Evolutionary conservation across 2,329 filamentous ascomycete genomes (phyloP), one percentile per base, ranked within the genome.

Genomic region (Monosporascus ibericus): DNA sequence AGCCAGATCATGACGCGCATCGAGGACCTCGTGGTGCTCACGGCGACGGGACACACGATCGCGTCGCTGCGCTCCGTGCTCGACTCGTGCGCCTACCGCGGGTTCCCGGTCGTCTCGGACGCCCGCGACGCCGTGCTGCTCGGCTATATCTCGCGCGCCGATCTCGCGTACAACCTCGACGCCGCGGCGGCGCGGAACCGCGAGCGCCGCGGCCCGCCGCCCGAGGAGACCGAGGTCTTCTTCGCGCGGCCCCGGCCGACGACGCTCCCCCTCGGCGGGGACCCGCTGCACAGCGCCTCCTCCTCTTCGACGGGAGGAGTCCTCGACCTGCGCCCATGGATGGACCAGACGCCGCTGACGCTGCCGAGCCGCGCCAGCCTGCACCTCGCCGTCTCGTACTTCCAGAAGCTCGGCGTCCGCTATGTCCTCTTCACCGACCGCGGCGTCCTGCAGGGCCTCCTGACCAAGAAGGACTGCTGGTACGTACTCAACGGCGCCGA

Each of bases 381-480:
- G 55, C 85, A 92, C 66, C 80, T 97, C n/a, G 90, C 89, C 3
- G 86, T 95, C 24, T 86, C 82, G 52, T 95, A 99, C 79, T 97
- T 99, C 71, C 91, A 96, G 73, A 92, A 92, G 67, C 81, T 99
- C 8, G 94, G 94, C 20, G 73, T 99, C 56, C 82, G 92, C 48
- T 96, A 97, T 72, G 83, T 99, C 5, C 73, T 97, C 3, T 95
- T 97, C 67, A 84, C 83, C 39, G 89, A 96, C 59, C 81, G 86
- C 48, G 94, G 94, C 20, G 81, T 82, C 48, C 72, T 99, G 39
- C 85, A 90, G 68, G 94, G 94, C 0, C 70, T 99, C 47, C 74
- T 97, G 60, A 99, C 94, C 20, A 97, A 97, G 76, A 99, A 99
- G 75, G 94, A 99, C 71, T 86, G 95, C 36, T 97, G 92, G 89